Conservation (phyloP, 177 flowering plant species). For the Telopea speciosissima region DNA sequence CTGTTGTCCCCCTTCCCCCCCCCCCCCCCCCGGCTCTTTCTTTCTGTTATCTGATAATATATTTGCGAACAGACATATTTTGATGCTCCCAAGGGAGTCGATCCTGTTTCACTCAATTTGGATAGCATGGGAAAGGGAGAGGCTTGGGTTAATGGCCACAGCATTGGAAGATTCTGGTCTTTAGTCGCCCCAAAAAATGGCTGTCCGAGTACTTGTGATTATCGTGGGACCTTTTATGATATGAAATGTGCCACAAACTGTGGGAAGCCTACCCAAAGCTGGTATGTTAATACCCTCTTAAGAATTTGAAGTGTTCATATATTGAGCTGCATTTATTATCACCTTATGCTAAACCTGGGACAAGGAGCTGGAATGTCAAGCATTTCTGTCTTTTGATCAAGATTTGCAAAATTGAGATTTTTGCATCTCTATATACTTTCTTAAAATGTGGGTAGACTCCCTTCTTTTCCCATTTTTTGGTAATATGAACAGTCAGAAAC, state of each 20-base stretch:
- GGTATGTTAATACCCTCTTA: conserved; percentile 33
- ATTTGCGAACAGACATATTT: conserved; percentile 49
- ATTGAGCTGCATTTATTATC: not conserved
- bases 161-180: conserved; percentile 87
- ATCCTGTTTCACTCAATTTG: conserved; percentile 71
- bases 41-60: not conserved
- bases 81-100: conserved; percentile 52
- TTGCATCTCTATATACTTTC: not conserved
- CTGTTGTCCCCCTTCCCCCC: no score
- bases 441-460: not conserved
- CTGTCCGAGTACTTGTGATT: conserved; percentile 58
- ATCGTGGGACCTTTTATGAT: conserved; percentile 68
- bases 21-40: not conserved
- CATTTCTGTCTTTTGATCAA: not conserved
- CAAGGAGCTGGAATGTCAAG: not conserved
- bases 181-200: conserved; percentile 55
- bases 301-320: not conserved
- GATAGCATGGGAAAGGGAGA: conserved; percentile 96
- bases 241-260: conserved; percentile 70
- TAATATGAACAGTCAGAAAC: no score
- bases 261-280: conserved; percentile 74
- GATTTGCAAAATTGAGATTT: not conserved
- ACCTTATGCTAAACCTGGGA: not conserved
- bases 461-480: not conserved
- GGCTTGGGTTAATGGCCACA: conserved; percentile 93